These are phyloP conservation scores for Coccomyxa sp. DNA, from an alignment of 139 green algal genomes.

Conservation along the genomic window DNA sequence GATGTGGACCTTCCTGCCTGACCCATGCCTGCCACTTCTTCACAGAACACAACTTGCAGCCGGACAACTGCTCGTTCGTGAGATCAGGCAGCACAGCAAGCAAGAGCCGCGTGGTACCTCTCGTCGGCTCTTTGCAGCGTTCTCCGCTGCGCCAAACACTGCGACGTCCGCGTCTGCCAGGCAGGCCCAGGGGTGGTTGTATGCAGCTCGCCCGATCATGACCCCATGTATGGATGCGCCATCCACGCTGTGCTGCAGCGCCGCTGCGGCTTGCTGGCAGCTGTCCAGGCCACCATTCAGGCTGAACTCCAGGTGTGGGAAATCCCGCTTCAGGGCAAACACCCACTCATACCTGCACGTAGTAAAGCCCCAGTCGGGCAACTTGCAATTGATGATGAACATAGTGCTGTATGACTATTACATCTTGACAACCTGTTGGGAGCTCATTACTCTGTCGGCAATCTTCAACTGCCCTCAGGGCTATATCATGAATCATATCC, in stretches of 20 bases:
- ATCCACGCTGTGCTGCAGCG: constrained; percentile 8
- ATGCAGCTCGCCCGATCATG: constrained; percentile 88
- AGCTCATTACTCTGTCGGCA: too few species aligned
- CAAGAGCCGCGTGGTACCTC: constrained; percentile 18
- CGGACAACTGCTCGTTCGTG: too few species aligned
- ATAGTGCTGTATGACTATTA: neutral
- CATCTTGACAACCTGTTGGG: too few species aligned
- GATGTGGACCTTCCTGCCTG: too few species aligned
- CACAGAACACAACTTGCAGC: too few species aligned
- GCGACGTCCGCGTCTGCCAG: constrained; percentile 68
- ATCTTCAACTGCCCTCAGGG: too few species aligned
- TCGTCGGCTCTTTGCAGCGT: constrained; percentile 55
- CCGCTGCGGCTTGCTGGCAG: constrained; percentile 39
- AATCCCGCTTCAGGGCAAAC: constrained; percentile 82
- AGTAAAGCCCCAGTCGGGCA: neutral
- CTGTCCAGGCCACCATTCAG: constrained; percentile 63
- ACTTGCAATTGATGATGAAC: neutral
- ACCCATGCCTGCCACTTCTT: too few species aligned
- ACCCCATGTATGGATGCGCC: constrained; percentile 63
- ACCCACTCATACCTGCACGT: constrained; percentile 72
- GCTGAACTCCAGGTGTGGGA: constrained; percentile 81
- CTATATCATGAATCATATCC: too few species aligned
- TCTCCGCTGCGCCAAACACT: constrained; percentile 61
- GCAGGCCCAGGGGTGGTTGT: constrained; percentile 76
- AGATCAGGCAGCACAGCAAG: too few species aligned